Percentiles rank a stretch among this genome's conserved stretches.
Conservation (phyloP, 768 basidiomycete genomes). For the Tricholoma matsutake region DNA sequence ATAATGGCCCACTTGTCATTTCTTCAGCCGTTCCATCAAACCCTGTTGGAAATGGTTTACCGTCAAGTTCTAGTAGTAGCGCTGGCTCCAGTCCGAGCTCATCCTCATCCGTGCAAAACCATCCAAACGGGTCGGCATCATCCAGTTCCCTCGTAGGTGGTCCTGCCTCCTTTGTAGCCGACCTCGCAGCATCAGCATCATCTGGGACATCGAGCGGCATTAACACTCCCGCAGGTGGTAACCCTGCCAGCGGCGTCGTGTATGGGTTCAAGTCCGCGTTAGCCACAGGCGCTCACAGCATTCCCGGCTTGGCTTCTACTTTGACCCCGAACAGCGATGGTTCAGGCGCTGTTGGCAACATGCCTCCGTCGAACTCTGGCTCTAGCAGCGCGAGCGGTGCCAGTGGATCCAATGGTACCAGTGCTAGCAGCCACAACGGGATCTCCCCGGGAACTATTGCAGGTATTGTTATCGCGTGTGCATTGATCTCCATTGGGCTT, state of each 20-base stretch:
- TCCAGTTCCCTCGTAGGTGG: background rate
- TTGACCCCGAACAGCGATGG: background rate
- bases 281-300: background rate
- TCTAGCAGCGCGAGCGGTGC: slow-evolving; percentile 3
- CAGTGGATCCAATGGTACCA: background rate
- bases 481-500: slow-evolving; percentile 33
- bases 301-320: slow-evolving; percentile 4
- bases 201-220: background rate
- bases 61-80: slow-evolving; percentile 3
- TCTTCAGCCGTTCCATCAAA: background rate
- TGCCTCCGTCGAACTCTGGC: background rate
- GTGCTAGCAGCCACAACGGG: background rate
- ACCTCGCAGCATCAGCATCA: background rate
- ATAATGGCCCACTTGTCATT: background rate
- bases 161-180: background rate
- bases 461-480: slow-evolving; percentile 36
- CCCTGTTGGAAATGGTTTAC: slow-evolving; percentile 5
- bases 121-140: background rate
- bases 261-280: background rate
- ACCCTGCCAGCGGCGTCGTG: background rate
- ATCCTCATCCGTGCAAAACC: background rate
- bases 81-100: background rate
- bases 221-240: background rate
- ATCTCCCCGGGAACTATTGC: slow-evolving; percentile 28
- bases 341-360: slow-evolving; percentile 2